Base-by-base conservation (phyloP, 139 green algal genomes). In the Klebsormidium nitens region DNA sequence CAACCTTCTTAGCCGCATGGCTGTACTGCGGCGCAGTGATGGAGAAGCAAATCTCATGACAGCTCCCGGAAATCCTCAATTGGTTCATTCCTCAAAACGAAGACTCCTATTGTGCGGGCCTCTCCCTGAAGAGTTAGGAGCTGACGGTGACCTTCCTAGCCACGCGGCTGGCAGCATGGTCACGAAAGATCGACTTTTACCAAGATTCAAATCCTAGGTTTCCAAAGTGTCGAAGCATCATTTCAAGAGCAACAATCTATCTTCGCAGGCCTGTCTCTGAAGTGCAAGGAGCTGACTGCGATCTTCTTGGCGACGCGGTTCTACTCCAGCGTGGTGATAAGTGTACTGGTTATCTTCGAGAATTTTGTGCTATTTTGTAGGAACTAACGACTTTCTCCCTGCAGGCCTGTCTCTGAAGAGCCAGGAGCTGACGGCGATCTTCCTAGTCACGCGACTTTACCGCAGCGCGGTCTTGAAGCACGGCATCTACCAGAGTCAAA, bases 41-140 rank as follows among this genome's bases (percentile, higher is more conserved):
- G 91, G 93, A 98, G 85, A 96, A 97, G 74, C 92, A 99, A 80
- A 92, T 97, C 58, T n/a, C n/a, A n/a, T n/a, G n/a, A n/a, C n/a
- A n/a, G n/a, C n/a, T n/a, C n/a, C n/a, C n/a, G n/a, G n/a, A n/a
- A n/a, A n/a, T n/a, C n/a, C n/a, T n/a, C n/a, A n/a, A n/a, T n/a
- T n/a, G n/a, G n/a, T n/a, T n/a, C n/a, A n/a, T n/a, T n/a, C n/a
- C n/a, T n/a, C n/a, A n/a, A n/a, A n/a, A n/a, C n/a, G n/a, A n/a
- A n/a, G n/a, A n/a, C n/a, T n/a, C n/a, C n/a, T n/a, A n/a, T 11
- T 61, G 52, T 19, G 52, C 52, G 6, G 91, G 91, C 23, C 76
- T 97, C 35, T 96, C 90, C 0, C 60, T 95, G 35, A 79, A 87
- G 38, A 88, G 85, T 5, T 91, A 97, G 57, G 79, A 94, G 52